Evolutionary conservation across 371 early-diverging fungal genomes (phyloP), one percentile per base, ranked within the genome.

Genomic region (Conidiobolus incongruus): DNA sequence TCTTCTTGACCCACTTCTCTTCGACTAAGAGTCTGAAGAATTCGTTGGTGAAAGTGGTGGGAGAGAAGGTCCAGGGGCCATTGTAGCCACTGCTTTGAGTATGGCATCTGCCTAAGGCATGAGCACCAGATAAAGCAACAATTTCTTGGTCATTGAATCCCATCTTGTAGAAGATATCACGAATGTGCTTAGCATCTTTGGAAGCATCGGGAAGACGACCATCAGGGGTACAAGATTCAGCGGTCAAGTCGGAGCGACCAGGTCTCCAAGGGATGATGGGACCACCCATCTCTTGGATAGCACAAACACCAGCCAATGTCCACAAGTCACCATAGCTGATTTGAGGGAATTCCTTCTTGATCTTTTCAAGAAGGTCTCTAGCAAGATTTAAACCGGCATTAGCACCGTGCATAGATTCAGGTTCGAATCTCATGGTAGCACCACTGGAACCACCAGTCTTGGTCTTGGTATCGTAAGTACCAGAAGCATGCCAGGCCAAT

Each of bases 141-240:
- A 90, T 91, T 54, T 94, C 95, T 57, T 81, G 88, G 62, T 87
- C 91, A 61, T 81, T 71, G 61, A 93, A 86, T 36, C 83, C 81
- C 93, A 92, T 92, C 46, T 88, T 72, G 66, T 85, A 77, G 58
- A 92, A 94, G 48, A 86, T 59, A 42, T 77, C 70, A 26, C 86
- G 73, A 34, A 77, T 60, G 60, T 84, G 84, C 36, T 65, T 53
- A 47, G 74, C 56, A 40, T 73, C 81, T 54, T 81, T 59, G 22
- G 73, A 42, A 30, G 84, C 94, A 51, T 91, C 90, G 46, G 92
- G 92, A 23, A 91, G 75, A 49, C 91, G 78, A 34, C 90, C 93
- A 58, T 90, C 79, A 19, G 90, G 88, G 4, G 87, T 71, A 56
- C 67, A 71, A 13, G 57, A 36, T 22, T 41, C 15, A 28, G 51